Evolutionary conservation across 441 rosid genomes (phyloP).

Genomic region (Aleurites moluccanus): DNA sequence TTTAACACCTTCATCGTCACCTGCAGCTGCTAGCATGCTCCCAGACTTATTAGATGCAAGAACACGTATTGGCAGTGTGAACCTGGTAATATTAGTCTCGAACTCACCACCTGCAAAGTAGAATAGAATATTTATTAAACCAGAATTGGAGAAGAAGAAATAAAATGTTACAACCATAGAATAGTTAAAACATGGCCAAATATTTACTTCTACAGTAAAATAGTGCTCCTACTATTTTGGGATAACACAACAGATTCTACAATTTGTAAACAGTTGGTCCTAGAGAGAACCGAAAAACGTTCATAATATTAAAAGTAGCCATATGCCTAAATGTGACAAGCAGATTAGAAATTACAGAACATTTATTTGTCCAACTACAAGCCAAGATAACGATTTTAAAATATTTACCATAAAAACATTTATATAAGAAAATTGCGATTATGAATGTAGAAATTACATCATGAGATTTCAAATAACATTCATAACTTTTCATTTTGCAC

Average conservation of each 20-base stretch:
- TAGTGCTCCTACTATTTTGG: not conserved
- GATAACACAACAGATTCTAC: not conserved
- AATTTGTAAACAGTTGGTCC: not conserved
- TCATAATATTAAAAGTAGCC: not conserved
- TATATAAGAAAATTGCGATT: not conserved
- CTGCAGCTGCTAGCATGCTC: constrained; percentile 90
- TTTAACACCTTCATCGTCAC: constrained; percentile 96
- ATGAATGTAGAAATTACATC: not conserved
- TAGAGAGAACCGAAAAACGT: not conserved
- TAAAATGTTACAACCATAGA: not conserved
- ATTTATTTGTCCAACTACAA: not conserved
- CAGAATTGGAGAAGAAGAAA: too few relatives aligned
- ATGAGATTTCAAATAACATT: not conserved
- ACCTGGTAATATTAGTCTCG: constrained; percentile 85
- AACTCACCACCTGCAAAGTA: constrained; percentile 74
- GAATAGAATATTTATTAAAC: not conserved
- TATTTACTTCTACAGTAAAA: not conserved
- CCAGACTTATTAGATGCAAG: constrained; percentile 87
- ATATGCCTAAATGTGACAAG: not conserved
- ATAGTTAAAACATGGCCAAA: not conserved
- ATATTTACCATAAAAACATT: not conserved
- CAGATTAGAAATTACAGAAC: not conserved
- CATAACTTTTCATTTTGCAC: too few relatives aligned
- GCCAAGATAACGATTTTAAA: not conserved
- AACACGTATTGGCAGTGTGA: constrained; percentile 86